Evolutionary conservation across 257 asterid species (phyloP).

Genomic region (Linaria vulgaris): DNA sequence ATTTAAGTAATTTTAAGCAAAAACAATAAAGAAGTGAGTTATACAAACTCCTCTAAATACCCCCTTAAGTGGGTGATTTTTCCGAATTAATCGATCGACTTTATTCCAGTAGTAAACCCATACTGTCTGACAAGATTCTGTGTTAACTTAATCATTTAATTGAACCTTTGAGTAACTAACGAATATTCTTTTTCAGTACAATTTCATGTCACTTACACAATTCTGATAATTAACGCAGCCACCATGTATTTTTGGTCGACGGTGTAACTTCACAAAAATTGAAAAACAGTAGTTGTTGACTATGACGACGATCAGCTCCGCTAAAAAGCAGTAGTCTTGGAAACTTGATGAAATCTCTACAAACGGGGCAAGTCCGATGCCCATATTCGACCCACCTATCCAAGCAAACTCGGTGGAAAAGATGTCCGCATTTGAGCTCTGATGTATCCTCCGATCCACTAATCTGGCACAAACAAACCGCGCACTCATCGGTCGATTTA

Average conservation of each 20-base stretch:
- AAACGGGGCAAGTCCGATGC: conserved; percentile 32
- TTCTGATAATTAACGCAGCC: conserved; percentile 8
- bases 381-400: conserved; percentile 43
- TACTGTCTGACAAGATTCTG: too few relatives aligned
- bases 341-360: conserved; percentile 9
- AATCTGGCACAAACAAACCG: conserved; percentile 36
- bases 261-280: neutral
- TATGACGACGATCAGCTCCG: neutral
- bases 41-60: too few relatives aligned
- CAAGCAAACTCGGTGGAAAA: conserved; percentile 37
- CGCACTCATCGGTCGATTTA: conserved; percentile 26
- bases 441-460: conserved; percentile 33
- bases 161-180: too few relatives aligned
- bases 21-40: too few relatives aligned
- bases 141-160: too few relatives aligned
- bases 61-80: too few relatives aligned
- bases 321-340: neutral
- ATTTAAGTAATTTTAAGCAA: too few relatives aligned
- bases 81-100: too few relatives aligned
- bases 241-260: neutral
- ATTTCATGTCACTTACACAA: too few relatives aligned
- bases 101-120: too few relatives aligned
- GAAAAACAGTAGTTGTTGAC: neutral
- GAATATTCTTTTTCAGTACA: too few relatives aligned
- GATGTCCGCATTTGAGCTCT: conserved; percentile 36